Conservation (phyloP, 2,329 filamentous ascomycete genomes). For the Grosmannia clavigera region DNA sequence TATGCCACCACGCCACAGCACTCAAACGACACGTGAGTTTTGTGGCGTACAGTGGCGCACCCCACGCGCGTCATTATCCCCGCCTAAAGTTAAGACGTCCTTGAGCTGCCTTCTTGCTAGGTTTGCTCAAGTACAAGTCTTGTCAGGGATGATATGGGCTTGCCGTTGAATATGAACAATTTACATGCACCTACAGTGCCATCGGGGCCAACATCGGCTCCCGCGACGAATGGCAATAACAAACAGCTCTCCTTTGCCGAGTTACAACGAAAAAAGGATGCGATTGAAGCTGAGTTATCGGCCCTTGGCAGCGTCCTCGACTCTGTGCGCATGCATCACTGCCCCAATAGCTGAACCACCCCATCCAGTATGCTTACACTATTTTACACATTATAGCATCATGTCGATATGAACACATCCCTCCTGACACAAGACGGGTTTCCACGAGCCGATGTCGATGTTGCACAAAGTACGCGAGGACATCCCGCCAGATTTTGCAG, state of each 20-base stretch:
- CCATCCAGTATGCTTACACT: not conserved
- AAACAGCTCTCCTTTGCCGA: slow-evolving; percentile 60
- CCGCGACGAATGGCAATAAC: slow-evolving; percentile 46
- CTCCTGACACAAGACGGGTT: slow-evolving; percentile 84
- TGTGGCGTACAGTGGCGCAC: not conserved
- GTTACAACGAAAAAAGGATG: slow-evolving; percentile 73
- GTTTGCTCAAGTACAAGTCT: not conserved
- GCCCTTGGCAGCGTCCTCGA: slow-evolving; percentile 78
- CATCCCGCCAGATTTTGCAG: not conserved
- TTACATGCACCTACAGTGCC: slow-evolving; percentile 48
- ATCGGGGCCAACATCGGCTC: slow-evolving; percentile 61
- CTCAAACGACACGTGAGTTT: not conserved
- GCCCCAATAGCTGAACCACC: too few relatives aligned
- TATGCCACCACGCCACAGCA: not conserved
- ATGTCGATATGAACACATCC: slow-evolving; percentile 81
- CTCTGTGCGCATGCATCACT: slow-evolving; percentile 46
- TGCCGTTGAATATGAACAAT: slow-evolving; percentile 37
- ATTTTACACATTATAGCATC: slow-evolving; percentile 48
- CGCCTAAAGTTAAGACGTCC: not conserved
- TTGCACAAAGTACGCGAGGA: slow-evolving; percentile 65
- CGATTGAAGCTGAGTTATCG: slow-evolving; percentile 74
- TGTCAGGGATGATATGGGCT: slow-evolving; percentile 16
- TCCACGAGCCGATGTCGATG: slow-evolving; percentile 84
- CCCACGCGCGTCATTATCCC: slow-evolving; percentile 11
- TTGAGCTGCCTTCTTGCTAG: not conserved